phyloP scores from a whole-genome alignment of 2,329 filamentous ascomycete species.

The Beauveria australis region DNA sequence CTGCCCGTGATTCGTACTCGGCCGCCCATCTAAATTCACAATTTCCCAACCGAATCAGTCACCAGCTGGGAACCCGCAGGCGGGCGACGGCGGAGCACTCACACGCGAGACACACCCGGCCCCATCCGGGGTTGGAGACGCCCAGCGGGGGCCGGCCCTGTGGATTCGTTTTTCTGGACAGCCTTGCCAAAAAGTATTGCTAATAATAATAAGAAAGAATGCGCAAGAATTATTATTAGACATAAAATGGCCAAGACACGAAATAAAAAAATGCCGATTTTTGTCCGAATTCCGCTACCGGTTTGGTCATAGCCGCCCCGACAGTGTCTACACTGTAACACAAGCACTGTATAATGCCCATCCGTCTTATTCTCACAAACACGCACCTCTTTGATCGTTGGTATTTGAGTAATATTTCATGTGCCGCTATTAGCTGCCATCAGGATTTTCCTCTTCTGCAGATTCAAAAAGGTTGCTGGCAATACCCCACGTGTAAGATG shows the following conservation, averaged over 20 bases:
- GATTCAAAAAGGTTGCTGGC: neutral
- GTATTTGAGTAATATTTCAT: neutral
- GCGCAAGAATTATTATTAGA: neutral
- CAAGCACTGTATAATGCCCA: neutral
- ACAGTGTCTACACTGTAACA: neutral
- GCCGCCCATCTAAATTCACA: neutral
- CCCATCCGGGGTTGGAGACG: conserved; percentile 3
- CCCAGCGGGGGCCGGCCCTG: neutral
- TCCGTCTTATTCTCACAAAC: no score
- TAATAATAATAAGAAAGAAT: conserved; percentile 3
- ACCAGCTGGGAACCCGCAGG: neutral
- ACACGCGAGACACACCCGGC: neutral
- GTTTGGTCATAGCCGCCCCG: neutral
- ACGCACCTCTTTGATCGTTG: neutral
- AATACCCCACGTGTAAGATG: neutral
- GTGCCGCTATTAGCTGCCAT: neutral
- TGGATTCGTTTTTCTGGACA: neutral
- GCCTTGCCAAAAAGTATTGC: neutral
- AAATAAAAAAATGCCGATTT: conserved; percentile 3
- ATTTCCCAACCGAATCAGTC: neutral
- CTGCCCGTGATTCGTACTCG: neutral
- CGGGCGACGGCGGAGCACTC: neutral
- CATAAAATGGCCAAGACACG: neutral
- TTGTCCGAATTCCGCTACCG: neutral
- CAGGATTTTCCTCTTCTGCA: neutral